Evolutionary conservation across 2,329 filamentous ascomycete species (phyloP).

Genomic region (Cytospora mali): DNA sequence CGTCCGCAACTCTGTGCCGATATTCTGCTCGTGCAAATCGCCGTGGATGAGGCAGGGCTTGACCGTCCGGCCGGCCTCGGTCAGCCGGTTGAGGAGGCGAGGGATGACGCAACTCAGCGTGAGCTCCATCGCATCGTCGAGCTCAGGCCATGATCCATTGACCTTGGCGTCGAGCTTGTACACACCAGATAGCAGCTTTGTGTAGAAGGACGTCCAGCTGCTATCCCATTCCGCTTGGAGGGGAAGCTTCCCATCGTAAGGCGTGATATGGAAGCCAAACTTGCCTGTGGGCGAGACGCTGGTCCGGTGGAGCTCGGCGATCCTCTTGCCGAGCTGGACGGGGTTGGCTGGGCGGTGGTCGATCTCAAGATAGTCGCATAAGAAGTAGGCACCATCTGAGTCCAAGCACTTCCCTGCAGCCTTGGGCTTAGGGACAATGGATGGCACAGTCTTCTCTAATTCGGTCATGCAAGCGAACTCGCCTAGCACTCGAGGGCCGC

Average conservation of each 20-base stretch:
- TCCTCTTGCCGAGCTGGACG: constrained; percentile 21
- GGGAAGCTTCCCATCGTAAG: constrained; percentile 37
- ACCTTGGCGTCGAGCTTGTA: constrained; percentile 35
- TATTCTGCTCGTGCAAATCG: constrained; percentile 47
- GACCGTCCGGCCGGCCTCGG: constrained; percentile 35
- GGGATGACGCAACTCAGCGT: constrained; percentile 30
- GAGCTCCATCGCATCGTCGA: constrained; percentile 31
- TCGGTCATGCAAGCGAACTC: constrained; percentile 39
- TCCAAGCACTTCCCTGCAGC: constrained; percentile 31
- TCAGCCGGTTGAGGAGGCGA: constrained; percentile 37
- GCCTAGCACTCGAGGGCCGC: constrained; percentile 5
- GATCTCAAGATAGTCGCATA: constrained; percentile 39
- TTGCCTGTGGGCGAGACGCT: constrained; percentile 35
- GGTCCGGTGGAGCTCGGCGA: constrained; percentile 30
- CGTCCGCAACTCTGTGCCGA: constrained; percentile 37
- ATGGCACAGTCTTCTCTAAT: constrained; percentile 34
- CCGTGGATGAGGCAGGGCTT: constrained; percentile 42
- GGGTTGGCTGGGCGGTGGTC: constrained; percentile 28
- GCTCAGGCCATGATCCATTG: constrained; percentile 38
- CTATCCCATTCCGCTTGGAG: constrained; percentile 39
- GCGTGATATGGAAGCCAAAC: constrained; percentile 43
- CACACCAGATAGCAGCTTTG: constrained; percentile 37
- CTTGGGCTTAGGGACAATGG: constrained; percentile 37
- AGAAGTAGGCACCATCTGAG: constrained; percentile 35
- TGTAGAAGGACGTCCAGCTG: constrained; percentile 45